A percentile compares a stretch with the other conserved stretches of the same genome.
Evolutionary conservation across 495 filamentous ascomycete genomes (phyloP).

Genomic region (Annulohypoxylon bovei): DNA sequence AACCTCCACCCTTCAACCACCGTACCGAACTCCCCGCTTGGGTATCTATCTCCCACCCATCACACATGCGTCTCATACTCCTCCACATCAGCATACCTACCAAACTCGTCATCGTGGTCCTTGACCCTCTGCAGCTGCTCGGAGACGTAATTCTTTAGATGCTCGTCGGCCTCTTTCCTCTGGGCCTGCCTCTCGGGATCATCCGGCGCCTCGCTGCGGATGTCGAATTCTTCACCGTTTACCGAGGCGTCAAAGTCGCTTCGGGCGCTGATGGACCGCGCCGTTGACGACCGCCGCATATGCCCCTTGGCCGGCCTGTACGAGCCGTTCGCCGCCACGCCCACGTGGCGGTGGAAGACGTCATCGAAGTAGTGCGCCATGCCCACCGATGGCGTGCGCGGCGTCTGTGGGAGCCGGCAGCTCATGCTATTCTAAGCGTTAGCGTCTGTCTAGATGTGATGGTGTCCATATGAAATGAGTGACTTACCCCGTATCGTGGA

Average conservation of each 20-base stretch:
- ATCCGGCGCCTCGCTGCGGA: conserved; percentile 43
- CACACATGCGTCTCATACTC: conserved; percentile 62
- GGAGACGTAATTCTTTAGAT: conserved; percentile 75
- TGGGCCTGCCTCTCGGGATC: conserved; percentile 52
- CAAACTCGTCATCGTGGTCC: conserved; percentile 46
- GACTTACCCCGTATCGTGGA: conserved; percentile 91
- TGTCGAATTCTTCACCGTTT: conserved; percentile 49
- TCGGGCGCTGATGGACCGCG: conserved; percentile 84
- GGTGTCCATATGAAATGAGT: neutral
- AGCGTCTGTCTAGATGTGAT: conserved; percentile 28
- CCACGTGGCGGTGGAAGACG: conserved; percentile 69
- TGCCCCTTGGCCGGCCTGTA: conserved; percentile 56
- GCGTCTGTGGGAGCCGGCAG: conserved; percentile 92
- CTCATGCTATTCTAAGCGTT: conserved; percentile 68
- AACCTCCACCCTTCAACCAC: no score
- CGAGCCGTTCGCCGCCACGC: conserved; percentile 35
- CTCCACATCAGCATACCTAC: conserved; percentile 52
- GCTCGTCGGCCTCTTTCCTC: conserved; percentile 66
- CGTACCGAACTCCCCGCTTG: no score
- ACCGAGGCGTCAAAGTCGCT: conserved; percentile 74
- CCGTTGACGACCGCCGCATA: conserved; percentile 83
- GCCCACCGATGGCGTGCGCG: conserved; percentile 81
- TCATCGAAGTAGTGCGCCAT: conserved; percentile 97
- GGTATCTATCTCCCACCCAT: conserved; percentile 6
- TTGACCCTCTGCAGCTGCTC: conserved; percentile 72